Percentiles rank a stretch among this genome's conserved stretches.
phyloP scores from a whole-genome alignment of 78 protist species.

The Abeoforma whisleri region DNA sequence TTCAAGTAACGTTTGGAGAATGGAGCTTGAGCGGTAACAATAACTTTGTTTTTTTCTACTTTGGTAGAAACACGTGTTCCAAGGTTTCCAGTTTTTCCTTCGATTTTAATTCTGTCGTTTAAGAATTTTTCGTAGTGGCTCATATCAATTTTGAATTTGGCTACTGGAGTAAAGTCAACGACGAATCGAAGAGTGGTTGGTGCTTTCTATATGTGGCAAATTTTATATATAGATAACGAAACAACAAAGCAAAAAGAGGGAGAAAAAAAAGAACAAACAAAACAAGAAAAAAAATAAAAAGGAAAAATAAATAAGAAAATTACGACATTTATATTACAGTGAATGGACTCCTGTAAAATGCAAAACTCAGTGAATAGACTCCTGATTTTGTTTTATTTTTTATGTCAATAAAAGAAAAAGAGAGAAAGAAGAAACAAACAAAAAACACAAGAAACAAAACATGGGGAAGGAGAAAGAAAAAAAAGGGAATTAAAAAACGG shows the following conservation, averaged over 20 bases:
- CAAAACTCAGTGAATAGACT: neutral
- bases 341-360: neutral
- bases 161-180: neutral
- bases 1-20: constrained; percentile 71
- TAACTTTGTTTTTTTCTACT: neutral
- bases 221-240: too few species aligned
- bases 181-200: neutral
- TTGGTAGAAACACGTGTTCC: neutral
- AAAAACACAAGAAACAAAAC: too few species aligned
- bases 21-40: constrained; percentile 9
- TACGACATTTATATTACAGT: neutral
- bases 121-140: constrained; percentile 8
- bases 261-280: too few species aligned
- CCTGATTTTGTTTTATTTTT: neutral
- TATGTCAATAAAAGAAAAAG: too few species aligned
- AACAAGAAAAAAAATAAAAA: too few species aligned
- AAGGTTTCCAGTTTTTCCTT: constrained; percentile 27
- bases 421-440: too few species aligned
- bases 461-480: too few species aligned
- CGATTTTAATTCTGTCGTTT: constrained; percentile 5
- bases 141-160: neutral
- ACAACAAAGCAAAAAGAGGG: neutral
- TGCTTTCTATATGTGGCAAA: neutral
- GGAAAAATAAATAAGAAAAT: too few species aligned
- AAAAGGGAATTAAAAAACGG: too few species aligned